These are phyloP conservation scores for Dipteronia dyeriana DNA, from an alignment of 345 rosid genomes.

Conservation along the genomic window DNA sequence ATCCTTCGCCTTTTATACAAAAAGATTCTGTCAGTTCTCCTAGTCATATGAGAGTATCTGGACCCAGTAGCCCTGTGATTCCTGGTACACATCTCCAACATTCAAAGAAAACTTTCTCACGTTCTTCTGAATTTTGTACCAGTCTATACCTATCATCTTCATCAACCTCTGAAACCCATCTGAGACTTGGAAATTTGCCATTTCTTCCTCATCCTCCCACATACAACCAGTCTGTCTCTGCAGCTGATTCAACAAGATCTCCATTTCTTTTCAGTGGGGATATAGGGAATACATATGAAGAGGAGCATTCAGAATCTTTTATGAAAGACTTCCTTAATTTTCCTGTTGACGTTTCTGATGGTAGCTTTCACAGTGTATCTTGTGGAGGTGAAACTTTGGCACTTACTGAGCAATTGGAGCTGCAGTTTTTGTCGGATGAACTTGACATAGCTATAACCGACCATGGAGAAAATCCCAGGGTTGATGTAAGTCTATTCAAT, in stretches of 20 bases:
- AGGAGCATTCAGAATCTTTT: conserved; percentile 44
- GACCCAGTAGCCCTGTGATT: conserved; percentile 42
- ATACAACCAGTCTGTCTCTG: conserved; percentile 51
- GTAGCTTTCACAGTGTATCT: conserved; percentile 47
- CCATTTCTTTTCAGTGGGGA: conserved; percentile 53
- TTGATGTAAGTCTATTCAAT: conserved; percentile 59
- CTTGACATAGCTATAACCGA: conserved; percentile 79
- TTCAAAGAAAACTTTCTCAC: conserved; percentile 51
- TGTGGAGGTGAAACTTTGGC: conserved; percentile 43
- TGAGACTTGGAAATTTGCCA: conserved; percentile 68
- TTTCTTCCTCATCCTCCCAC: conserved; percentile 78
- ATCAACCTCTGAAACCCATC: conserved; percentile 58
- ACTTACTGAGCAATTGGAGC: conserved; percentile 67
- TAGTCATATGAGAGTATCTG: conserved; percentile 26
- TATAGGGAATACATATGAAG: conserved; percentile 42
- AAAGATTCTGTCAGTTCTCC: conserved; percentile 37
- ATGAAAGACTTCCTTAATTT: conserved; percentile 59
- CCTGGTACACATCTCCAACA: conserved; percentile 37
- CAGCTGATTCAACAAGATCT: conserved; percentile 55
- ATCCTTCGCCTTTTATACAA: conserved; percentile 38
- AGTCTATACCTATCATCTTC: conserved; percentile 77
- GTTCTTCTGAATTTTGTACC: conserved; percentile 84
- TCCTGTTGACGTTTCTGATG: conserved; percentile 55
- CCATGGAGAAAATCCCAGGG: conserved; percentile 75
- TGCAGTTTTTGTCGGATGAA: conserved; percentile 80